phyloP scores from a whole-genome alignment of 768 basidiomycete genomes.

The Suillus tomentosus region DNA sequence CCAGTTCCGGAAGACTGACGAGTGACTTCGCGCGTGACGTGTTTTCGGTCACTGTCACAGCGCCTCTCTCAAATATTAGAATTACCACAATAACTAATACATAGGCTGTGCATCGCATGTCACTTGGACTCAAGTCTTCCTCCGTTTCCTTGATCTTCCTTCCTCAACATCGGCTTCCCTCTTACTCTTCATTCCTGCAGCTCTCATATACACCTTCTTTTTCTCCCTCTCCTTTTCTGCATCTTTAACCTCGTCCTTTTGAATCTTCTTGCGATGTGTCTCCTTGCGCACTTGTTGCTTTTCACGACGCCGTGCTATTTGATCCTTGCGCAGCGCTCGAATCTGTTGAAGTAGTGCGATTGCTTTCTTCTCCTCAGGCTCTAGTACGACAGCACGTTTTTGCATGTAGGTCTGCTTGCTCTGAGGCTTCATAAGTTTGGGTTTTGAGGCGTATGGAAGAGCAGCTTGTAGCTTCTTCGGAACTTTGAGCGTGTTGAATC shows the following conservation, averaged over 20 bases:
- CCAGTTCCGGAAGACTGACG: conserved; percentile 7
- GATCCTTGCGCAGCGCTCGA: conserved; percentile 87
- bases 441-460: conserved; percentile 92
- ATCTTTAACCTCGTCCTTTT: conserved; percentile 64
- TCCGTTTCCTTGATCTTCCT: conserved; percentile 55
- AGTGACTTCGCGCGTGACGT: conserved; percentile 6
- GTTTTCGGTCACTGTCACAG: conserved; percentile 10
- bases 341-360: conserved; percentile 92
- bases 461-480: conserved; percentile 89
- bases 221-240: conserved; percentile 74
- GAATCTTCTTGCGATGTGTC: conserved; percentile 69
- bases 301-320: conserved; percentile 72
- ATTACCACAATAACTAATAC: not conserved
- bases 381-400: conserved; percentile 92
- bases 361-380: conserved; percentile 93
- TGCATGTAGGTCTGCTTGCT: conserved; percentile 82
- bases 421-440: conserved; percentile 79
- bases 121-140: conserved; percentile 38
- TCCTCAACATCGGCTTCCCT: conserved; percentile 62
- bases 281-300: conserved; percentile 83
- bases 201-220: conserved; percentile 74
- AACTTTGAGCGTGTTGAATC: conserved; percentile 89
- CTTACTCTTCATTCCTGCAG: conserved; percentile 71
- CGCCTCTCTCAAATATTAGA: not conserved
- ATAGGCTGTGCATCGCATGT: not conserved